phyloP scores from a whole-genome alignment of 306 rosid species.

The Amphicarpaea edgeworthii region DNA sequence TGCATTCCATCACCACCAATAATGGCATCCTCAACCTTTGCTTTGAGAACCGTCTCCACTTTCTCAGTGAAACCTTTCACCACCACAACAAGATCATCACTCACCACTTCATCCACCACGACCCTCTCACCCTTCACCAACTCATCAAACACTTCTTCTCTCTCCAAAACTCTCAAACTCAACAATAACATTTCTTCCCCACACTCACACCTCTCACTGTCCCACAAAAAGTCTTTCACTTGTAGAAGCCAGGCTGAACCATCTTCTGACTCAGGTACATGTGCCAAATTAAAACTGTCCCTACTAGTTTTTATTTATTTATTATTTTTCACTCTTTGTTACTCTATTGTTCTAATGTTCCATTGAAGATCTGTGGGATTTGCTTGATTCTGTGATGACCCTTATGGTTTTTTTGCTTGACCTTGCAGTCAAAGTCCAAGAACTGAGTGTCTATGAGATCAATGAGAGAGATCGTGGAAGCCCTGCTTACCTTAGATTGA shows the following conservation, averaged over 20 bases:
- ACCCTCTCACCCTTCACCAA: conserved; percentile 34
- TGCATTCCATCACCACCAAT: not conserved
- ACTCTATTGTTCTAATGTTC: not conserved
- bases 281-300: not conserved
- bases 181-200: conserved; percentile 10
- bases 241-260: conserved; percentile 54
- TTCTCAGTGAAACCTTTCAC: conserved; percentile 29
- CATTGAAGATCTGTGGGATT: not conserved
- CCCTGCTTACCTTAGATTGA: conserved; percentile 69
- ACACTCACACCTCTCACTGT: conserved; percentile 22
- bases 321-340: not conserved
- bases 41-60: conserved; percentile 46
- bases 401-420: conserved; percentile 40
- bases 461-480: conserved; percentile 79
- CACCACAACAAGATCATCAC: conserved; percentile 36
- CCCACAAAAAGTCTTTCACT: conserved; percentile 51
- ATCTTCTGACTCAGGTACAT: conserved; percentile 44
- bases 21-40: conserved; percentile 57
- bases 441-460: conserved; percentile 69
- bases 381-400: conserved; percentile 34
- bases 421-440: conserved; percentile 66
- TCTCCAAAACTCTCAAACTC: conserved; percentile 49
- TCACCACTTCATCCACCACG: conserved; percentile 15
- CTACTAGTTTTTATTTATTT: conserved; percentile 15
- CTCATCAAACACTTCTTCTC: conserved; percentile 39